Percentiles rank a stretch among this genome's conserved stretches.
These are phyloP conservation scores for Pseudozyma sp. DNA, from an alignment of 1,284 basidiomycete species.

Conservation along the genomic window DNA sequence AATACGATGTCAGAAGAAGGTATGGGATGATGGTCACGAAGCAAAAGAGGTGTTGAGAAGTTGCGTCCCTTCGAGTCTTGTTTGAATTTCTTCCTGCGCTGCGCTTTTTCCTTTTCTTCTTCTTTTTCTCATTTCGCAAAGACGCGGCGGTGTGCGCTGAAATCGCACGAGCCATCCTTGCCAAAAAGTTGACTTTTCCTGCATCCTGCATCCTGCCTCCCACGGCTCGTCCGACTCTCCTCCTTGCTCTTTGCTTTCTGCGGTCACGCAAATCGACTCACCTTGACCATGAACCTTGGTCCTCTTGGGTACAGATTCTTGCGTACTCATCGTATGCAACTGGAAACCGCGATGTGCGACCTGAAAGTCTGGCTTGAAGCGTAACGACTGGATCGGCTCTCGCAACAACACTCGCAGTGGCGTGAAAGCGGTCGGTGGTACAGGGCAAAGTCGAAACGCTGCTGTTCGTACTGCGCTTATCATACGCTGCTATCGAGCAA, in stretches of 20 bases:
- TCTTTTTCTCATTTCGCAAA: slow-evolving; percentile 4
- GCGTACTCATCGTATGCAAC: slow-evolving; percentile 12
- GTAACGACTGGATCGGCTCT: neutral
- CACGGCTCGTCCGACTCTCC: neutral
- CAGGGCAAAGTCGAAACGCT: too few species aligned
- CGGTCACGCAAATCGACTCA: slow-evolving; percentile 7
- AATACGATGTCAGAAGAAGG: neutral
- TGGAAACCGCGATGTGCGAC: neutral
- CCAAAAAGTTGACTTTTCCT: neutral
- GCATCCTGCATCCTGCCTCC: too few species aligned
- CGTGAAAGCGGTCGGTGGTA: too few species aligned
- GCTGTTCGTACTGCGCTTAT: neutral
- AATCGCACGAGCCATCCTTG: slow-evolving; percentile 27
- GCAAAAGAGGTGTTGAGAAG: neutral
- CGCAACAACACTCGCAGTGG: neutral
- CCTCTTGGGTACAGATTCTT: slow-evolving; percentile 21
- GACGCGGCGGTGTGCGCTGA: neutral
- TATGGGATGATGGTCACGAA: slow-evolving; percentile 6
- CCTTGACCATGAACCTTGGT: slow-evolving; percentile 34
- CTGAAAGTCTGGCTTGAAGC: neutral
- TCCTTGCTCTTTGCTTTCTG: neutral
- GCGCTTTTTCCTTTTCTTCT: neutral
- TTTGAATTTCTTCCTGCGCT: neutral
- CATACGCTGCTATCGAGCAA: neutral
- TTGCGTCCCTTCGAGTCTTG: neutral